Conservation (phyloP, 805 yeast species). For the Ogataea kodamae region DNA sequence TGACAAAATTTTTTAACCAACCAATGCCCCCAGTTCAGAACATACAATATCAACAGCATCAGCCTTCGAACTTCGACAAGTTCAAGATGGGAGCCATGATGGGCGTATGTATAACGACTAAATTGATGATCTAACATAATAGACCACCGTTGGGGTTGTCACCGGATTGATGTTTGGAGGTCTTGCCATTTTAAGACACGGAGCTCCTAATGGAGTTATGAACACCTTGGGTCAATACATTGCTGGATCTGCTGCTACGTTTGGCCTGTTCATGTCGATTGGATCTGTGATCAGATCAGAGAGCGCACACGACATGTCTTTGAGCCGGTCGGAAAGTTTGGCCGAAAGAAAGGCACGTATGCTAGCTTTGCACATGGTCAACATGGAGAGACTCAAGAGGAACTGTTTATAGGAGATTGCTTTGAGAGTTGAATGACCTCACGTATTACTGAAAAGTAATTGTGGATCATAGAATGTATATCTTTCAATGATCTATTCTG, state of each 20-base stretch:
- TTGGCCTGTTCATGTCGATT: constrained; percentile 93
- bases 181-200: constrained; percentile 81
- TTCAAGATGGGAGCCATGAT: constrained; percentile 97
- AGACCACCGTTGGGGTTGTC: constrained; percentile 82
- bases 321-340: constrained; percentile 28
- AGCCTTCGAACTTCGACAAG: constrained; percentile 89
- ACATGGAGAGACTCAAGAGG: constrained; percentile 28
- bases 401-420: constrained; percentile 5
- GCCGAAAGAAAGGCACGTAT: constrained; percentile 40
- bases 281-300: constrained; percentile 91
- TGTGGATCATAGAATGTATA: too few species aligned
- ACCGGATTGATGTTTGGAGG: constrained; percentile 96
- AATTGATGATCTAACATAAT: constrained; percentile 17
- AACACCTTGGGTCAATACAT: constrained; percentile 96
- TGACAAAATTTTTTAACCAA: constrained; percentile 5
- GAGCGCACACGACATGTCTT: constrained; percentile 26
- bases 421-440: too few species aligned
- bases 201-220: constrained; percentile 98
- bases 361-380: constrained; percentile 39
- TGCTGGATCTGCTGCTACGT: constrained; percentile 94
- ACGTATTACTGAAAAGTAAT: too few species aligned
- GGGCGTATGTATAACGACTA: constrained; percentile 55
- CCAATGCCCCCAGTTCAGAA: constrained; percentile 67
- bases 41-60: constrained; percentile 51
- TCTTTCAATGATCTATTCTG: too few species aligned